Conservation (phyloP, 1,284 basidiomycete genomes). For the Abortiporus biennis region DNA sequence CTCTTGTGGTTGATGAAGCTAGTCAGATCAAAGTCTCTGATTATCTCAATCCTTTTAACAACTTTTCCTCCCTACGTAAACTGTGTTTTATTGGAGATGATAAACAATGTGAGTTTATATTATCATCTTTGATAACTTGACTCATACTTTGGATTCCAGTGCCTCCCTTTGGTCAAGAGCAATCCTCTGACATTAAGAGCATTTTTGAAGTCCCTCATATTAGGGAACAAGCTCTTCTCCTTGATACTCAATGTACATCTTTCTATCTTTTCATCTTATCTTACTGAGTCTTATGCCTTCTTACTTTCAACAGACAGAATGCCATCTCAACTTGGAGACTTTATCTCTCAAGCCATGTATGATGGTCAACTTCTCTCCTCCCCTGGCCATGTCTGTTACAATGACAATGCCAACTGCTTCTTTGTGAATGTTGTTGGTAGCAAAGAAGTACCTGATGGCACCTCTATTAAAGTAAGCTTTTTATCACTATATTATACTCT, state of each 20-base stretch:
- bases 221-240: constrained; percentile 23
- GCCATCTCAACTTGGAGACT: constrained; percentile 69
- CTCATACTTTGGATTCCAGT: constrained; percentile 27
- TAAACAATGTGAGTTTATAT: constrained; percentile 54
- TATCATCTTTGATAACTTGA: constrained; percentile 3
- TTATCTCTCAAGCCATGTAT: constrained; percentile 65
- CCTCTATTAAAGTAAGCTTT: constrained; percentile 38
- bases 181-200: constrained; percentile 31
- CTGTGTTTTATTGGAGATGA: constrained; percentile 72
- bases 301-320: constrained; percentile 53
- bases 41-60: constrained; percentile 47
- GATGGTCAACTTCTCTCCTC: constrained; percentile 34
- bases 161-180: constrained; percentile 41
- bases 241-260: constrained; percentile 38
- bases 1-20: constrained; percentile 38
- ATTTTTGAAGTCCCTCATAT: constrained; percentile 41
- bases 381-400: constrained; percentile 25
- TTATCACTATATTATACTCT: constrained; percentile 12
- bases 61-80: constrained; percentile 44
- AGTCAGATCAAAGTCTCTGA: constrained; percentile 41
- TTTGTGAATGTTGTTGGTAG: constrained; percentile 42
- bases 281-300: neutral
- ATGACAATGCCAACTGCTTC: constrained; percentile 24
- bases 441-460: constrained; percentile 30
- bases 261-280: constrained; percentile 3